Base-by-base conservation (phyloP, 306 rosid species). In the Leucaena leucocephala region DNA sequence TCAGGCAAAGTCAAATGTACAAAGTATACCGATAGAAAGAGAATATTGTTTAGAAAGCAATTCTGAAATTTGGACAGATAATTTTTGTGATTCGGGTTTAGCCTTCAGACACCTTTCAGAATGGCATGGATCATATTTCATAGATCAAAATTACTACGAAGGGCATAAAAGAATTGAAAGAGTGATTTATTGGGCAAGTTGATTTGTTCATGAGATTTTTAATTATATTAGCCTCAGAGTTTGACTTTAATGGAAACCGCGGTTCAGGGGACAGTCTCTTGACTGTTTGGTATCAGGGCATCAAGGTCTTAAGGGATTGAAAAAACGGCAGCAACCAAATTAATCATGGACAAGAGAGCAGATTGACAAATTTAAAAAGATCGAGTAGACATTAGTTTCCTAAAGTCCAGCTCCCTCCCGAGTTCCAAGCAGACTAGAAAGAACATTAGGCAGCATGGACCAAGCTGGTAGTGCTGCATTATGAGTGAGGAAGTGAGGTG, bases 291-390 rank as follows among this genome's bases (percentile, higher is more conserved):
- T 61, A 44, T 74, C 46, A 71, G 85, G 71, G 71, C 58, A 43
- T 74, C 44, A 68, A 58, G 43, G 59, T 82, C 57, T 66, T 57
- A 68, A 49, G 61, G 40, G 72, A 61, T 27, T 49, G 79, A 63
- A 55, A 62, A 78, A 55, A 75, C 67, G 49, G 66, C 22, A 59
- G 58, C 50, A 72, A 43, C 62, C 61, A 62, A 34, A 40, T 62
- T 58, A 66, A 61, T 78, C 43, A 40, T 80, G 11, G 78, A 66
- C 35, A 49, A 50, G 27, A 27, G 44, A 78, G 40, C 61, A 49
- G 9, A 72, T 79, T 22, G 22, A 38, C 75, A 76, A 81, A 40
- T 39, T 22, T 74, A 68, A 61, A 33, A 12, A 36, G 42, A 44
- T 39, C 67, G 34, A 58, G 61, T 35, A 74, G 43, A 46, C 70